Evolutionary conservation across 495 filamentous ascomycete species (phyloP).

Genomic region (Aspergillus ellipticus): DNA sequence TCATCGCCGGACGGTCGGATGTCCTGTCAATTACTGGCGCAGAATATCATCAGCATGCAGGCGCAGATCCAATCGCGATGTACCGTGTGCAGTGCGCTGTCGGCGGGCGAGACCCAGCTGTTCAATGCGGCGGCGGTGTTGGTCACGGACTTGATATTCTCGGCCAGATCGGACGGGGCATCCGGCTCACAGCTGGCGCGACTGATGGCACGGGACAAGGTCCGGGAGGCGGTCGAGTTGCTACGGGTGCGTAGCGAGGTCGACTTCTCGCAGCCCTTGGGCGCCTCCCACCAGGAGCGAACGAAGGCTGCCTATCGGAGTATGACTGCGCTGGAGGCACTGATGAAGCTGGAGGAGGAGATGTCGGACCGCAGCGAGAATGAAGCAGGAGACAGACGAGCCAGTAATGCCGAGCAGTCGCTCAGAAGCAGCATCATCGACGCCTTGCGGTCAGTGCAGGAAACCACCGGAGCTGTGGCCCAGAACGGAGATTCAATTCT

Average conservation of each 20-base stretch:
- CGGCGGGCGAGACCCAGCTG: constrained; percentile 15
- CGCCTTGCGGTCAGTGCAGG: background rate
- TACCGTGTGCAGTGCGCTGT: constrained; percentile 23
- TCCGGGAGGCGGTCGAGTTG: constrained; percentile 23
- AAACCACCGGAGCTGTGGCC: background rate
- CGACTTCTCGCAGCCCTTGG: background rate
- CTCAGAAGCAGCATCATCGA: background rate
- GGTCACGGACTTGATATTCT: constrained; percentile 17
- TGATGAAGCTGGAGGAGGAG: constrained; percentile 22
- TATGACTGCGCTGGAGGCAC: constrained; percentile 16
- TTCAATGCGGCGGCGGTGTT: constrained; percentile 22
- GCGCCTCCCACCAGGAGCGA: background rate
- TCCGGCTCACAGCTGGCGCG: constrained; percentile 16
- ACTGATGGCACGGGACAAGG: constrained; percentile 24
- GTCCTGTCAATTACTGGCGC: constrained; percentile 23
- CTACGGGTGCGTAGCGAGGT: constrained; percentile 4
- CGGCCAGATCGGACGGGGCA: constrained; percentile 5
- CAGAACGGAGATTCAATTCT: background rate
- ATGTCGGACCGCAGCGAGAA: background rate
- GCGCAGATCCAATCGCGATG: constrained; percentile 23
- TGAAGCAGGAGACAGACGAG: background rate
- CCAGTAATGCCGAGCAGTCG: background rate
- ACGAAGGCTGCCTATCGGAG: constrained; percentile 9
- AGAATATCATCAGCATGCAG: constrained; percentile 24
- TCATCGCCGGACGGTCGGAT: constrained; percentile 14